Conservation (phyloP, 2,329 filamentous ascomycete genomes). For the Stagonosporopsis vannaccii region DNA sequence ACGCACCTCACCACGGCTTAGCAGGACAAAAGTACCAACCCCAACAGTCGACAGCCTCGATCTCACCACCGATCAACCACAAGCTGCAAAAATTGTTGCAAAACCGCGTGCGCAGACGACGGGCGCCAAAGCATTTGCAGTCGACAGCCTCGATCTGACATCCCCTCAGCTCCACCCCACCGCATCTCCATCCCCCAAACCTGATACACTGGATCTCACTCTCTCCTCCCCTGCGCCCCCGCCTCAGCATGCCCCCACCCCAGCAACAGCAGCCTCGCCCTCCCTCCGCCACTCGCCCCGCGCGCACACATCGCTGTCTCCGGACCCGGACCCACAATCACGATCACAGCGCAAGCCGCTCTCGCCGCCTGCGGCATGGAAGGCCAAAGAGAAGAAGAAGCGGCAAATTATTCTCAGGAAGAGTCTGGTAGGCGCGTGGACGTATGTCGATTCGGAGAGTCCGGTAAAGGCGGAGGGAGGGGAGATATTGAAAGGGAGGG, state of each 20-base stretch:
- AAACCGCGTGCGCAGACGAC: background rate
- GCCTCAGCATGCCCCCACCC: slow-evolving; percentile 11
- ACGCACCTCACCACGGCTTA: slow-evolving; percentile 33
- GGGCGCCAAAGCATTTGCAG: slow-evolving; percentile 18
- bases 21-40: slow-evolving; percentile 25
- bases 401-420: slow-evolving; percentile 40
- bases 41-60: slow-evolving; percentile 34
- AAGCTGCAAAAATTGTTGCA: no score
- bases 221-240: slow-evolving; percentile 22
- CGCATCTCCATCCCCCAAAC: slow-evolving; percentile 18
- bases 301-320: slow-evolving; percentile 19
- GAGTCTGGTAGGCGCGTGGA: slow-evolving; percentile 45
- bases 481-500: slow-evolving; percentile 15
- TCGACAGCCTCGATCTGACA: slow-evolving; percentile 39
- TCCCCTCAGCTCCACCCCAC: slow-evolving; percentile 6
- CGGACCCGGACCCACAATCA: background rate
- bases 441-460: slow-evolving; percentile 38
- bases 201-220: slow-evolving; percentile 36
- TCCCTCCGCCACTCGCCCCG: slow-evolving; percentile 33
- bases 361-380: slow-evolving; percentile 40
- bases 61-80: slow-evolving; percentile 17
- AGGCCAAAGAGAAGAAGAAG: slow-evolving; percentile 40
- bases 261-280: background rate
- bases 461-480: background rate
- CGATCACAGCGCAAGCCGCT: background rate